phyloP scores from a whole-genome alignment of 225 moss, liverwort and hornwort genomes.

The Ulota crispa region DNA sequence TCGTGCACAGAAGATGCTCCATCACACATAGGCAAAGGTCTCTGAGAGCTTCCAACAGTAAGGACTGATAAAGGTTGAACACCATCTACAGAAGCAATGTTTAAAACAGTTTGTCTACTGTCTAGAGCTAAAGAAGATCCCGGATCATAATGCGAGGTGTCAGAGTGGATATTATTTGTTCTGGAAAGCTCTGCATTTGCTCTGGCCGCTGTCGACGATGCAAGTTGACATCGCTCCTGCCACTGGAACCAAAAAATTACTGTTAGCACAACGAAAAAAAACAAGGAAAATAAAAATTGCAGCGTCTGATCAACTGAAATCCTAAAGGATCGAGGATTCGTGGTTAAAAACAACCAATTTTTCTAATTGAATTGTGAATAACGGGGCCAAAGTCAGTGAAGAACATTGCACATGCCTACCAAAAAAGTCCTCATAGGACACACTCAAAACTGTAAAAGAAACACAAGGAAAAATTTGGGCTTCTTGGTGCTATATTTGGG shows the following conservation, averaged over 20 bases:
- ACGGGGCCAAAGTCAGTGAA: background rate
- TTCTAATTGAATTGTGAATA: background rate
- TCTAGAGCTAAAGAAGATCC: constrained; percentile 39
- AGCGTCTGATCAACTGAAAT: background rate
- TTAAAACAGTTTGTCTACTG: constrained; percentile 47
- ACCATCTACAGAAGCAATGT: constrained; percentile 56
- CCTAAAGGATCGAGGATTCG: background rate
- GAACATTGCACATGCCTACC: background rate
- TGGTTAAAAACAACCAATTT: background rate
- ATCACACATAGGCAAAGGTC: constrained; percentile 26
- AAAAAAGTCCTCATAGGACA: no score
- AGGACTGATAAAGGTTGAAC: constrained; percentile 87
- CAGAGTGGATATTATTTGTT: constrained; percentile 66
- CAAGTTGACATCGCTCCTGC: constrained; percentile 66
- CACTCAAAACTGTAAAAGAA: no score
- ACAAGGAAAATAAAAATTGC: background rate
- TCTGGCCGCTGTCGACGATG: constrained; percentile 22
- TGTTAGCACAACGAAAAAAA: background rate
- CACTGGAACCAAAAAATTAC: constrained; percentile 50
- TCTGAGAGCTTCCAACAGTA: constrained; percentile 71
- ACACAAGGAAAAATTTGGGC: no score
- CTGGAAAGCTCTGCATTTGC: constrained; percentile 27
- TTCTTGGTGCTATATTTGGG: no score
- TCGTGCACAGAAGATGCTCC: constrained; percentile 28
- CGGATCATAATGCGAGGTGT: constrained; percentile 38